Conservation (phyloP, 768 basidiomycete genomes). For the Rubroboletus pulcherrimus region DNA sequence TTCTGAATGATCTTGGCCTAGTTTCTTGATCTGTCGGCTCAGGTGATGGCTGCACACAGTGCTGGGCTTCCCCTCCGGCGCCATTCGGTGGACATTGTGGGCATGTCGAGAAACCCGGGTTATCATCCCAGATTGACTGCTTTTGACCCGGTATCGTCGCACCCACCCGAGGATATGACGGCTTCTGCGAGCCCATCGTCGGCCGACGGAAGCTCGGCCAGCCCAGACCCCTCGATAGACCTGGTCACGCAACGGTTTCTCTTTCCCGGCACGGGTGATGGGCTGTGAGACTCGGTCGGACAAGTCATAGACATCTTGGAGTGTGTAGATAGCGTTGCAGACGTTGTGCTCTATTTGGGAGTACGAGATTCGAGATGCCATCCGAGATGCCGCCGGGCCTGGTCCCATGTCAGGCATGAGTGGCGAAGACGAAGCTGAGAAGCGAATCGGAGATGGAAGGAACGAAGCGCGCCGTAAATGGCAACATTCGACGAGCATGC, state of each 20-base stretch:
- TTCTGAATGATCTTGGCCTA: conserved; percentile 2
- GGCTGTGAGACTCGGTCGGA: conserved; percentile 9
- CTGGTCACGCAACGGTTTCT: conserved; percentile 11
- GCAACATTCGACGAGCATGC: no score
- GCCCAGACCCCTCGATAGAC: conserved; percentile 20
- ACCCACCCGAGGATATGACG: conserved; percentile 15
- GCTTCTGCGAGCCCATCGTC: conserved; percentile 24
- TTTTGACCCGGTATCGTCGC: conserved; percentile 17
- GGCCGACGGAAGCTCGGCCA: conserved; percentile 15
- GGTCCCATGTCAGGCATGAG: conserved; percentile 14
- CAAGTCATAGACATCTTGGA: conserved; percentile 4
- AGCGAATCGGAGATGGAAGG: conserved; percentile 26
- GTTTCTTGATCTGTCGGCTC: conserved; percentile 29
- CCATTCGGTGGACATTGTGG: conserved; percentile 27
- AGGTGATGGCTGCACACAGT: conserved; percentile 27
- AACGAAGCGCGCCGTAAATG: conserved; percentile 10
- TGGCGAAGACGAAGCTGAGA: conserved; percentile 20
- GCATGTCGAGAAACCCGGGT: conserved; percentile 9
- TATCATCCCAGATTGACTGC: conserved; percentile 9
- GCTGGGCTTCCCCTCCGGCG: conserved; percentile 28
- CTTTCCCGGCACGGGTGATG: conserved; percentile 15
- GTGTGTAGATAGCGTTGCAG: conserved; percentile 2
- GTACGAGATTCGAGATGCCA: no score
- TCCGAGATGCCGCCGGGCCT: conserved; percentile 11
- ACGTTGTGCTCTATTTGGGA: no score